These are phyloP conservation scores for Pseudevernia furfuracea DNA, from an alignment of 495 filamentous ascomycete species.

Conservation along the genomic window DNA sequence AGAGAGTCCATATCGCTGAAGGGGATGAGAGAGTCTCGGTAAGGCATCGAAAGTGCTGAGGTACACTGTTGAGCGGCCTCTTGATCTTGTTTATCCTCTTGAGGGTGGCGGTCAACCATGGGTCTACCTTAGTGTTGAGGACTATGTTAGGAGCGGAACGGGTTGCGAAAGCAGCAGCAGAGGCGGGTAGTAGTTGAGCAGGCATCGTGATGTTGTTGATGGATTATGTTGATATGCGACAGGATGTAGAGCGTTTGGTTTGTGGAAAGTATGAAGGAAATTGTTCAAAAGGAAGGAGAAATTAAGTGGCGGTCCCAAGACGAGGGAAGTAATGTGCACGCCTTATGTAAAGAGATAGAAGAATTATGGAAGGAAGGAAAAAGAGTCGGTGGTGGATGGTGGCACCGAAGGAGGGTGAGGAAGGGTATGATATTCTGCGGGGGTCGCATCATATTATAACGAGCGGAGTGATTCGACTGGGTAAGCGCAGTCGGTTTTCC, in stretches of 20 bases:
- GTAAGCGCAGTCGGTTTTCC: conserved; percentile 15
- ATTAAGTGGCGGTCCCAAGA: conserved; percentile 43
- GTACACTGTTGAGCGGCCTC: conserved; percentile 93
- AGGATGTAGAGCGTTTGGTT: conserved; percentile 23
- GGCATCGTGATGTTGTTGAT: conserved; percentile 63
- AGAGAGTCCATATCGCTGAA: conserved; percentile 92
- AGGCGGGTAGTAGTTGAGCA: conserved; percentile 83
- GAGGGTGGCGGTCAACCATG: conserved; percentile 92
- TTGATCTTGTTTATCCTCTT: conserved; percentile 98
- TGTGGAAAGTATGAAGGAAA: conserved; percentile 42
- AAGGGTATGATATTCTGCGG: conserved; percentile 16
- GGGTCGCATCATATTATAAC: conserved; percentile 20
- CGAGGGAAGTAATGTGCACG: conserved; percentile 52
- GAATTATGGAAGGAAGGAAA: conserved; percentile 26
- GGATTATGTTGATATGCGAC: conserved; percentile 21
- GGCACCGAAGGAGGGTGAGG: conserved; percentile 25
- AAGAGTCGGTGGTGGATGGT: conserved; percentile 24
- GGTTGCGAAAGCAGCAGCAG: conserved; percentile 93
- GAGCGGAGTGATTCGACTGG: conserved; percentile 11
- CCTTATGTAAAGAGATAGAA: conserved; percentile 34
- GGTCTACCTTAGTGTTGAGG: conserved; percentile 86
- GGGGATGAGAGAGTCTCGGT: conserved; percentile 89
- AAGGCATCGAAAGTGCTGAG: conserved; percentile 92
- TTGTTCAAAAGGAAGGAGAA: conserved; percentile 29
- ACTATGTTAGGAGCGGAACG: conserved; percentile 93